These are phyloP conservation scores for Ophiostoma ips DNA, from an alignment of 2,329 filamentous ascomycete genomes.

Conservation along the genomic window DNA sequence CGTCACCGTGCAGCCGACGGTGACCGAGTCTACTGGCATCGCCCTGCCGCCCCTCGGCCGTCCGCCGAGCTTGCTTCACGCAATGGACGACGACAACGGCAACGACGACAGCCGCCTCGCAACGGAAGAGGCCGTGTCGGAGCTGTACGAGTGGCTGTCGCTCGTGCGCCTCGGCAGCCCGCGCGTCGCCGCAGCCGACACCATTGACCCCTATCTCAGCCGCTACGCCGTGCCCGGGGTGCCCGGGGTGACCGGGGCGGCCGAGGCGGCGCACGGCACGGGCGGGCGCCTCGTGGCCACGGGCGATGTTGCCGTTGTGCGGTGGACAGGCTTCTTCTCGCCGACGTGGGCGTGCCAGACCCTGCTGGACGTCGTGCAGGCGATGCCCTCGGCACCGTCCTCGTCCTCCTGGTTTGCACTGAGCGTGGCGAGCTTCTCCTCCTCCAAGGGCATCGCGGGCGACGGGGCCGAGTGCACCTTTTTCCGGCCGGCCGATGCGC, in stretches of 20 bases:
- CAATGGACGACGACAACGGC: slow-evolving; percentile 20
- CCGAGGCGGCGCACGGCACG: no score
- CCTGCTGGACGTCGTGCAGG: slow-evolving; percentile 31
- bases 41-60: slow-evolving; percentile 23
- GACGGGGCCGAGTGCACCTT: slow-evolving; percentile 38
- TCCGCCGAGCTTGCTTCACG: slow-evolving; percentile 19
- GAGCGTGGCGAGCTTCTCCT: slow-evolving; percentile 37
- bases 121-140: slow-evolving; percentile 48
- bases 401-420: slow-evolving; percentile 39
- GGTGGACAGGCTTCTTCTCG: slow-evolving; percentile 45
- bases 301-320: slow-evolving; percentile 32
- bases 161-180: slow-evolving; percentile 52
- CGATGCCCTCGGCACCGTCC: slow-evolving; percentile 23
- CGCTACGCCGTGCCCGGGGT: slow-evolving; percentile 52
- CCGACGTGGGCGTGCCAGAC: slow-evolving; percentile 36
- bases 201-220: slow-evolving; percentile 54
- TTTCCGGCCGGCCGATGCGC: slow-evolving; percentile 34
- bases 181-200: slow-evolving; percentile 42
- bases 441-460: slow-evolving; percentile 28
- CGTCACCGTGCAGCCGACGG: slow-evolving; percentile 24
- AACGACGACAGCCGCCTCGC: slow-evolving; percentile 26
- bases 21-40: slow-evolving; percentile 18
- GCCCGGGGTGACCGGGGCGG: no score
- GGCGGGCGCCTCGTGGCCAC: not conserved
- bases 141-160: slow-evolving; percentile 62